phyloP scores from a whole-genome alignment of 371 early-diverging fungal genomes.

The Saksenaea vasiformis region DNA sequence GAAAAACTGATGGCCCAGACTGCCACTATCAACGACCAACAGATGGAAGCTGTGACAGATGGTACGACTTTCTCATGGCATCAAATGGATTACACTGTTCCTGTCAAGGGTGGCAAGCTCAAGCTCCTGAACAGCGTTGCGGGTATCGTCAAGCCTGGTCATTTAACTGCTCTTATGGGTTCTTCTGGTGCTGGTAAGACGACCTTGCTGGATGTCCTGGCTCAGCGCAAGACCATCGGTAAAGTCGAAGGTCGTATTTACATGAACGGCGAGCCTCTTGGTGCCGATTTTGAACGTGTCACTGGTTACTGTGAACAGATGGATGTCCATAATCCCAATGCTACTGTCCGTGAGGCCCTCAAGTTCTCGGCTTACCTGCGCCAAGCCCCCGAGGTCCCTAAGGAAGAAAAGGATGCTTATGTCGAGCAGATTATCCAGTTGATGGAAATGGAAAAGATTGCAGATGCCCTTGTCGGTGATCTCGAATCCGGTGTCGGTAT shows the following conservation, averaged over 20 bases:
- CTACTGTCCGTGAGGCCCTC: conserved; percentile 70
- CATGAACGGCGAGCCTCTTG: conserved; percentile 61
- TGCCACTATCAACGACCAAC: conserved; percentile 26
- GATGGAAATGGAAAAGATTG: conserved; percentile 65
- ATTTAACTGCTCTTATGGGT: conserved; percentile 85
- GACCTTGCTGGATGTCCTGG: conserved; percentile 82
- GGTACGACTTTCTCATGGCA: conserved; percentile 65
- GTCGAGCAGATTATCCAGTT: conserved; percentile 72
- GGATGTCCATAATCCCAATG: conserved; percentile 74
- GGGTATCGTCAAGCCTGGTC: conserved; percentile 59
- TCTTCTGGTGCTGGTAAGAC: conserved; percentile 91
- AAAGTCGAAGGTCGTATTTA: conserved; percentile 72
- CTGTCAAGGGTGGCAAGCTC: conserved; percentile 55
- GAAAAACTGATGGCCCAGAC: conserved; percentile 9
- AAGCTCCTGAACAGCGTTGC: conserved; percentile 57
- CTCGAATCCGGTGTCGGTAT: conserved; percentile 62
- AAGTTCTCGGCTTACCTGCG: conserved; percentile 75
- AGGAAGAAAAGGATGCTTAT: conserved; percentile 64
- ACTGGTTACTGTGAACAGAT: conserved; percentile 86
- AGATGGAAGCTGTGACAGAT: conserved; percentile 39
- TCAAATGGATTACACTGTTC: conserved; percentile 59
- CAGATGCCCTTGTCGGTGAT: conserved; percentile 64
- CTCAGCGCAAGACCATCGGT: conserved; percentile 80
- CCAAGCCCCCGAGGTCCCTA: conserved; percentile 60
- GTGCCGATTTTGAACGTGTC: conserved; percentile 65